phyloP scores from a whole-genome alignment of 2,329 filamentous ascomycete genomes.

The Hirsutella thompsonii region DNA sequence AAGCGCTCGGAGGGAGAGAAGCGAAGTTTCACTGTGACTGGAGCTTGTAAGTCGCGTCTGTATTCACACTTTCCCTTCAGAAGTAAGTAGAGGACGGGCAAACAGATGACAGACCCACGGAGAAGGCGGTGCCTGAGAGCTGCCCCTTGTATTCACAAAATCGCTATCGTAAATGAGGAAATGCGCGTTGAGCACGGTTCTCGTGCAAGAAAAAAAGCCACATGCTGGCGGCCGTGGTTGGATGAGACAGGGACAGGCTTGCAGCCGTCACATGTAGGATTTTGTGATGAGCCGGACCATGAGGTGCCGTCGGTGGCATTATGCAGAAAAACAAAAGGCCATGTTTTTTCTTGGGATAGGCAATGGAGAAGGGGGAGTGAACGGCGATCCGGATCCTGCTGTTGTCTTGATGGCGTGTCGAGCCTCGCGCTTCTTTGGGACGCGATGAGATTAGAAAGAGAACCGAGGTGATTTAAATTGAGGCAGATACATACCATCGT shows the following conservation, averaged over 20 bases:
- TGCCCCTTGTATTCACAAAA: background rate
- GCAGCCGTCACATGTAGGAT: background rate
- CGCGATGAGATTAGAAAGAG: too few species aligned
- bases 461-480: too few species aligned
- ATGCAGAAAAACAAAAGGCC: background rate
- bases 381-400: too few species aligned
- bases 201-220: background rate
- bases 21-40: too few species aligned
- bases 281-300: background rate
- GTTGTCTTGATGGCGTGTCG: too few species aligned
- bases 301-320: background rate
- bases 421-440: too few species aligned
- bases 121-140: background rate
- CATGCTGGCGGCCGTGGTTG: background rate
- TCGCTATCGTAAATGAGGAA: background rate
- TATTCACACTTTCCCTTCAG: too few species aligned
- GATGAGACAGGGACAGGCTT: background rate
- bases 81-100: background rate
- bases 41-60: too few species aligned
- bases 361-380: too few species aligned
- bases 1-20: too few species aligned
- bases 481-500: too few species aligned
- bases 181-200: background rate
- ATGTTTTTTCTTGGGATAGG: too few species aligned
- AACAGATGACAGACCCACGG: background rate